These are phyloP conservation scores for Debaryomyces tyrocola DNA, from an alignment of 805 yeast genomes.

Conservation along the genomic window DNA sequence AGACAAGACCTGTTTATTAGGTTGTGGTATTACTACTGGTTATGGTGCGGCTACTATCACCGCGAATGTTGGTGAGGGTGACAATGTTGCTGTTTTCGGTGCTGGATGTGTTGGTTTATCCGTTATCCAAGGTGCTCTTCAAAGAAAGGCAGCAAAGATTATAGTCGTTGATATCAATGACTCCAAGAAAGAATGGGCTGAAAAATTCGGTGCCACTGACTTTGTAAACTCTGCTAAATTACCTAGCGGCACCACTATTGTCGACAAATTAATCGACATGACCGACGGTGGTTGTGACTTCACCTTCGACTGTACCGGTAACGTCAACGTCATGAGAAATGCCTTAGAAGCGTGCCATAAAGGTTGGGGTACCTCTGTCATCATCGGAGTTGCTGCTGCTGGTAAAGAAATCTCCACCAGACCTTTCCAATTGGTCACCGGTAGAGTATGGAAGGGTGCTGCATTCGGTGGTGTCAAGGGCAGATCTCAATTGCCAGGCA, in stretches of 20 bases:
- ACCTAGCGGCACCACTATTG: conserved; percentile 72
- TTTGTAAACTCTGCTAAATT: conserved; percentile 83
- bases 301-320: conserved; percentile 98
- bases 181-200: conserved; percentile 81
- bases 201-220: conserved; percentile 91
- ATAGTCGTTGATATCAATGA: conserved; percentile 88
- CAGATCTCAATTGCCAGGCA: conserved; percentile 88
- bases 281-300: conserved; percentile 97
- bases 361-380: conserved; percentile 97
- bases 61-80: conserved; percentile 88
- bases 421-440: conserved; percentile 98
- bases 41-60: conserved; percentile 96
- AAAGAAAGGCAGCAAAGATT: conserved; percentile 76
- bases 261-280: conserved; percentile 77
- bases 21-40: conserved; percentile 98
- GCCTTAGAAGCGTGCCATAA: conserved; percentile 97
- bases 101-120: conserved; percentile 97
- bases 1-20: conserved; percentile 88
- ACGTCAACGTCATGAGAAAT: conserved; percentile 88
- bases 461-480: conserved; percentile 99
- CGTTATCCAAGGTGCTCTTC: conserved; percentile 91
- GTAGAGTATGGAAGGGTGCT: conserved; percentile 98
- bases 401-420: conserved; percentile 96
- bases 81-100: conserved; percentile 94
- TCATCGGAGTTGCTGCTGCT: conserved; percentile 98